Base-by-base conservation (phyloP, 805 yeast species). In the Wickerhamiella galacta region DNA sequence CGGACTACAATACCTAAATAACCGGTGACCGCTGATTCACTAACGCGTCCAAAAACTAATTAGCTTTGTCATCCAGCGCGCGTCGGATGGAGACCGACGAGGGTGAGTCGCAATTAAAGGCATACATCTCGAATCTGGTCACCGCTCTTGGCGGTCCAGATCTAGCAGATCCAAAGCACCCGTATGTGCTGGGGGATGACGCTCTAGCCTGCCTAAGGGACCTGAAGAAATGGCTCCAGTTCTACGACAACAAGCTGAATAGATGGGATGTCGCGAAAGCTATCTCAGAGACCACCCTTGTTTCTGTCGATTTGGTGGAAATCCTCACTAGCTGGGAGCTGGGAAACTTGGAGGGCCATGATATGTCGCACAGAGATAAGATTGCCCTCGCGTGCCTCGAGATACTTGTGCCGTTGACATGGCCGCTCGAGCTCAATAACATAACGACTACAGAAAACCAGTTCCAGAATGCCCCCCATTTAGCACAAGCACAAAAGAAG, bases 141-240 rank as follows among this genome's bases (percentile, higher is more conserved):
- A 70, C 93, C 3, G 93, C 96, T 0, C 63, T 87, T 2, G 98
- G 98, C 34, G 96, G 95, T 2, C 68, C 75, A 1, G 95, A 85
- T 53, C 69, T 75, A 30, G 55, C 75, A 1, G 37, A 39, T 5
- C 59, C 75, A 0, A 51, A 56, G 4, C 40, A 66, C 0, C 71
- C 72, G 0, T 90, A 90, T 47, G 70, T 69, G 38, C 63, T 85
- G 3, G 96, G 96, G 8, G 82, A 76, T 38, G 95, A 87, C 47
- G 92, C 93, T 20, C 43, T 66, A 20, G 83, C 83, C 1, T 82
- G 95, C 54, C 56, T 90, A 20, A 75, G 78, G 44, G 98, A 90
- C 54, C 54, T 90, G 39, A 82, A 81, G 50, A 64, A 78, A 44
- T 87, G 96, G 95, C 66, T 90, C 34, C 72, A 71, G 42, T 63